These are phyloP conservation scores for Talaromyces sp. DNA, from an alignment of 2,329 filamentous ascomycete genomes.

Conservation along the genomic window DNA sequence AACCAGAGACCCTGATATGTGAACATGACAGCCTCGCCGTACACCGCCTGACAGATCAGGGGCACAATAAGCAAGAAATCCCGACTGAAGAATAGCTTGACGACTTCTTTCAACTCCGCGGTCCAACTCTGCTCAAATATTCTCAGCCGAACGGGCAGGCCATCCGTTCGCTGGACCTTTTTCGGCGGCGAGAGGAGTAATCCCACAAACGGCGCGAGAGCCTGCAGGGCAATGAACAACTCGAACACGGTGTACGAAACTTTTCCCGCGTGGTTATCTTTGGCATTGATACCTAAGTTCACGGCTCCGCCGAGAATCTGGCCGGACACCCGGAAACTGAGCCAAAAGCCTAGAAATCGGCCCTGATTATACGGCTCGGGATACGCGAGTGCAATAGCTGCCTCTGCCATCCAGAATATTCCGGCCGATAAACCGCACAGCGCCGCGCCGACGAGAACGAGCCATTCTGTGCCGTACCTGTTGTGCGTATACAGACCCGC, in stretches of 20 bases:
- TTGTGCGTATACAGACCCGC: conserved; percentile 72
- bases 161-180: conserved; percentile 64
- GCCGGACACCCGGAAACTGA: conserved; percentile 59
- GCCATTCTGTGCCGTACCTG: conserved; percentile 65
- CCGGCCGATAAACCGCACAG: conserved; percentile 68
- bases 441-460: conserved; percentile 65
- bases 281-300: conserved; percentile 64
- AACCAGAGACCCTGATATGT: conserved; percentile 69
- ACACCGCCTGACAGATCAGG: conserved; percentile 69
- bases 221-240: conserved; percentile 69
- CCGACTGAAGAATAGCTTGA: conserved; percentile 57
- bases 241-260: conserved; percentile 68
- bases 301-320: conserved; percentile 71
- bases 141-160: conserved; percentile 57
- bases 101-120: conserved; percentile 59
- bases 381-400: conserved; percentile 69
- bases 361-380: conserved; percentile 67
- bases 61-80: conserved; percentile 64
- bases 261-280: conserved; percentile 57
- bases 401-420: conserved; percentile 73
- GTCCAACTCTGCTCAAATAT: conserved; percentile 55
- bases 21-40: conserved; percentile 68
- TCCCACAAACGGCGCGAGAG: conserved; percentile 61
- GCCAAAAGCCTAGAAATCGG: conserved; percentile 65
- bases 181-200: conserved; percentile 60